These are phyloP conservation scores for Lipomyces kockii DNA, from an alignment of 805 yeast genomes.

Conservation along the genomic window DNA sequence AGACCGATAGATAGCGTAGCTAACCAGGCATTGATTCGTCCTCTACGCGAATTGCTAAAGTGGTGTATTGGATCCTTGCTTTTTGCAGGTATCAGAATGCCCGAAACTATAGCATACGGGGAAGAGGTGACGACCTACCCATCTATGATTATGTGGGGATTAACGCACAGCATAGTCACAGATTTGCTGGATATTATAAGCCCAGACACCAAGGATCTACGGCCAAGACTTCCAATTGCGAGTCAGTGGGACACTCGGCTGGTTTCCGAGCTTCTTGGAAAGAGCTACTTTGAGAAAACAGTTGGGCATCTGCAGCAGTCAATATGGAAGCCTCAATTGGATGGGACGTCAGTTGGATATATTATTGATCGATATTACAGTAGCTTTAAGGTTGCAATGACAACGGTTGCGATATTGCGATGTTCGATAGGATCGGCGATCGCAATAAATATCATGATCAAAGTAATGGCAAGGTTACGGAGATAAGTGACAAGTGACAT, in stretches of 20 bases:
- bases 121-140: conserved; percentile 4
- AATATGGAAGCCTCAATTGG: background rate
- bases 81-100: conserved; percentile 21
- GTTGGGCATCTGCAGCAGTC: background rate
- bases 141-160: conserved; percentile 45
- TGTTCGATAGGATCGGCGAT: background rate
- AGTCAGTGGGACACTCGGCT: conserved; percentile 21
- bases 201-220: conserved; percentile 6
- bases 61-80: conserved; percentile 11
- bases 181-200: conserved; percentile 40
- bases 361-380: background rate
- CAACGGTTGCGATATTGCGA: background rate
- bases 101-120: background rate
- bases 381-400: background rate
- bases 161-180: conserved; percentile 45
- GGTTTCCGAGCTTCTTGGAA: conserved; percentile 20
- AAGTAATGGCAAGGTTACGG: background rate
- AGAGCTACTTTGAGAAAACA: conserved; percentile 11
- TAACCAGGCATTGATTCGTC: background rate
- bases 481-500: background rate
- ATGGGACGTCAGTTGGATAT: background rate
- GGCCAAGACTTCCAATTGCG: conserved; percentile 25
- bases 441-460: background rate
- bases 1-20: conserved; percentile 37
- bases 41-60: background rate